Base-by-base conservation (phyloP, 176 grass and related monocot species). In the Cenchrus americanus region DNA sequence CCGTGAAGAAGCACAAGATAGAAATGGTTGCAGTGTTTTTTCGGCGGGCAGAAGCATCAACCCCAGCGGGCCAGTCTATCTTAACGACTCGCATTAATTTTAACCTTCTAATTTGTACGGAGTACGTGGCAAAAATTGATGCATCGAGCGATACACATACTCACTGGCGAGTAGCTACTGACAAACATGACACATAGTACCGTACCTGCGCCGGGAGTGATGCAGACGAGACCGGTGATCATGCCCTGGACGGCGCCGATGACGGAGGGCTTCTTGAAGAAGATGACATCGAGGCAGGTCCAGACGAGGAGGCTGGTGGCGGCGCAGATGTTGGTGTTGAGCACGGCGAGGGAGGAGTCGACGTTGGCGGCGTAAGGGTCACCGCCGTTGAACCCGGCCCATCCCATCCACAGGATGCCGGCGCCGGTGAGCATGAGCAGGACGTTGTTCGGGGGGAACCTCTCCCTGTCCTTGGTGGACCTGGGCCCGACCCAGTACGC, bases 261-360 rank as follows among this genome's bases (percentile, higher is more conserved):
- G 21, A 97, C 94, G 26, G 94, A 97, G 0, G 94, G 94, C 50
- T 97, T 97, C 89, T 94, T 92, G 94, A 97, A 97, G 92, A 90
- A 94, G 66, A 92, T 88, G 85, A 94, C 89, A 62, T 94, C 94
- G 44, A 97, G 91, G 89, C 89, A 97, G 5, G 94, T 97, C 94
- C 94, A 97, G 19, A 97, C 94, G 2, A 97, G 81, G 52, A 97
- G 88, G 72, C 92, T 94, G 58, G 89, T 97, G 3, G 94, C 92
- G 2, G 94, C 92, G 71, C 94, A 97, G 71, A 97, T 94, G 85
- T 97, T 94, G 57, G 92, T 97, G 90, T 94, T 97, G 51, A 97
- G 80, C 53, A 97, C 95, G 23, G 95, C 95, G 30, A 97, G 19
- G 6, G 95, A 97, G 1, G 95, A 91, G 54, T 91, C 92, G 23